Conservation (phyloP, 805 yeast species). For the Brettanomyces nanus region DNA sequence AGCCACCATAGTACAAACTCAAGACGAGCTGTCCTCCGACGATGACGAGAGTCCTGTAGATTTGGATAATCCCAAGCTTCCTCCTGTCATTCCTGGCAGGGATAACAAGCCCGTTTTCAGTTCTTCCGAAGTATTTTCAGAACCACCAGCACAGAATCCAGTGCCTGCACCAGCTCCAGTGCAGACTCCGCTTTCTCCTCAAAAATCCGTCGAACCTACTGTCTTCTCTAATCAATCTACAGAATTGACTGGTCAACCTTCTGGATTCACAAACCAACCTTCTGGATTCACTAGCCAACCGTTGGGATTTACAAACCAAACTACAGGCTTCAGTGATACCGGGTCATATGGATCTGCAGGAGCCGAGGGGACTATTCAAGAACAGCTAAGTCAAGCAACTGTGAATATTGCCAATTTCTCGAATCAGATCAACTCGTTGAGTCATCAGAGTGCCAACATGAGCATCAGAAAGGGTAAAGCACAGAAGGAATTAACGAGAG, state of each 20-base stretch:
- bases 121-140: constrained; percentile 11
- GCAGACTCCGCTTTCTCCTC: neutral
- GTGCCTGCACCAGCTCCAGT: too few relatives aligned
- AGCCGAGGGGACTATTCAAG: constrained; percentile 2
- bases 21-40: constrained; percentile 23
- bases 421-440: constrained; percentile 72
- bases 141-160: constrained; percentile 6
- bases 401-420: constrained; percentile 82
- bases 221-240: neutral
- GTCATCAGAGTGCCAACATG: constrained; percentile 62
- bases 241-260: neutral
- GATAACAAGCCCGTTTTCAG: constrained; percentile 28
- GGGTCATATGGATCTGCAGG: constrained; percentile 1
- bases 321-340: constrained; percentile 9
- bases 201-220: neutral
- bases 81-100: constrained; percentile 28
- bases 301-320: constrained; percentile 9
- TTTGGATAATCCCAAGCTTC: constrained; percentile 17
- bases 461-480: constrained; percentile 68
- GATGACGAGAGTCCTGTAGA: constrained; percentile 31
- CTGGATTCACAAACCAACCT: constrained; percentile 10
- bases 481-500: constrained; percentile 65
- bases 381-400: constrained; percentile 66
- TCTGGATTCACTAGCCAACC: constrained; percentile 3
- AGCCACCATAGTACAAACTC: neutral